Evolutionary conservation across 192 early-diverging fungal genomes (phyloP).

Genomic region (Coemansia sp.): DNA sequence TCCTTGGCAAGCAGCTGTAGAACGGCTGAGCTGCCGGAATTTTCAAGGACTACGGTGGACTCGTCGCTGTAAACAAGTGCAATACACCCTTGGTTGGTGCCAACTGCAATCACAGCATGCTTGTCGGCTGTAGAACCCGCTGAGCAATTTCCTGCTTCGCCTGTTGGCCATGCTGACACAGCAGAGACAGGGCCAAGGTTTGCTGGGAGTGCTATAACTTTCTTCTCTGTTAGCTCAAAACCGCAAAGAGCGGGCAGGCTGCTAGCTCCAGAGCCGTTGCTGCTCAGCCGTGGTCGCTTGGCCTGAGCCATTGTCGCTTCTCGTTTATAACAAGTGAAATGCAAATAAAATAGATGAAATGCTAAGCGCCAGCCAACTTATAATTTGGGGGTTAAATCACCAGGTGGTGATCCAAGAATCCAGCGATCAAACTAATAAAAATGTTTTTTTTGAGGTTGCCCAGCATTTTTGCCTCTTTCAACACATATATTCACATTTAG

Average conservation of each 20-base stretch:
- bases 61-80: slow-evolving; percentile 24
- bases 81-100: slow-evolving; percentile 29
- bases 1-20: slow-evolving; percentile 27
- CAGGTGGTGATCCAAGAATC: not conserved
- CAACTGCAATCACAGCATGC: slow-evolving; percentile 17
- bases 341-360: not conserved
- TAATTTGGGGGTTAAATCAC: not conserved
- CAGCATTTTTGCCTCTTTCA: not conserved
- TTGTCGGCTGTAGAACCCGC: not conserved
- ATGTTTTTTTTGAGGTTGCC: slow-evolving; percentile 6
- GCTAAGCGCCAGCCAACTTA: not conserved
- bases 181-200: slow-evolving; percentile 23
- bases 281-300: slow-evolving; percentile 12
- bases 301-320: slow-evolving; percentile 1
- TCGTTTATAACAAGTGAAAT: not conserved
- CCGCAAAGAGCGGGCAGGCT: not conserved
- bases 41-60: slow-evolving; percentile 15
- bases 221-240: slow-evolving; percentile 5
- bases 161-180: slow-evolving; percentile 24
- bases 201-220: slow-evolving; percentile 10
- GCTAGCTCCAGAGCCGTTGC: not conserved
- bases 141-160: not conserved
- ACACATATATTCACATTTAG: slow-evolving; percentile 7
- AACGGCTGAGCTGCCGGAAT: slow-evolving; percentile 26
- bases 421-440: not conserved